Evolutionary conservation across 768 basidiomycete species (phyloP), one percentile per base, ranked within the genome.

Genomic region (Leccinum olivaceopallidum): DNA sequence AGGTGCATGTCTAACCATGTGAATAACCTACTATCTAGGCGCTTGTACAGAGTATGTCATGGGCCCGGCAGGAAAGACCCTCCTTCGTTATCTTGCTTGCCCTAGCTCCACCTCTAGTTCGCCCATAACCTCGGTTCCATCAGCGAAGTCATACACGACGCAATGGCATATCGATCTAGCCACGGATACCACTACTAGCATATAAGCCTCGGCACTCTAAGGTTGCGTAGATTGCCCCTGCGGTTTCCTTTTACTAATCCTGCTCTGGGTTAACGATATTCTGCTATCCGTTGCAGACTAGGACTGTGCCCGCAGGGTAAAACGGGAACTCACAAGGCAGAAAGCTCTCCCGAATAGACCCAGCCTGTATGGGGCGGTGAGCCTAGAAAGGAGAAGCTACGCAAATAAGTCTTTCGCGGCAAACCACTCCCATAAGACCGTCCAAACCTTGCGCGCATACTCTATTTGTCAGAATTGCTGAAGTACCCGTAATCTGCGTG

Each of bases 241-340:
- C 85, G 20, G 85, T 90, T 55, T 81, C 75, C 47, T 80, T 69
- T 71, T 89, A 88, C 14, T 61, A 47, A 63, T 64, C 32, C 37
- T 61, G 24, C 63, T 57, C n/a, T 59, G 62, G 39, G 84, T 10
- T 87, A 80, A 55, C 94, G 80, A 72, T 94, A 92, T 59, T 90
- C 90, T 68, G 87, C 87, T 1, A 95, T 97, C 78, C 71, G 95
- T 90, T 50, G 90, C 86, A 60, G 88, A 91, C 77, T 96, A 95
- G 67, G 36, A 96, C 85, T 30, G 88, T 89, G 75, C 96, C 94
- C 5, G 91, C 93, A 1, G 95, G 94, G 80, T 94, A 96, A 39
- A 95, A 79, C 28, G 86, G 84, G 61, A 94, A 87, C 76, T 95
- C 90, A 84, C 85, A 90, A 18, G 86, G 79, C 14, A 62, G 39